phyloP scores from a whole-genome alignment of 1,139 yeast species.

The Hemisphaericaspora xylanilytica region DNA sequence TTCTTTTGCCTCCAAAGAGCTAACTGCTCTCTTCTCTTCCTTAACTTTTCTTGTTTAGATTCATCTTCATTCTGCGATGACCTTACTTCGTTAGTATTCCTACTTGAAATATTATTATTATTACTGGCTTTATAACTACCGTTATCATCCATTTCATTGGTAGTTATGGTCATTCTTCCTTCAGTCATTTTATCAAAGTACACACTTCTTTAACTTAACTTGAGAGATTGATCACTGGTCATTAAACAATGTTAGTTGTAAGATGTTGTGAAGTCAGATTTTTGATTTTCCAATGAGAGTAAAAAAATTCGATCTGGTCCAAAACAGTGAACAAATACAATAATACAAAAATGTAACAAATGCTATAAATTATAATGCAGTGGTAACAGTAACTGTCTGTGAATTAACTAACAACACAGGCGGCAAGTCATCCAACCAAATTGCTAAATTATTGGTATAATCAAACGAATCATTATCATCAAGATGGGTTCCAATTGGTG shows the following conservation, averaged over 20 bases:
- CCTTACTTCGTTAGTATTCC: conserved; percentile 12
- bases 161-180: conserved; percentile 1
- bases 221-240: too few relatives aligned
- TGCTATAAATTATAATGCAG: conserved; percentile 53
- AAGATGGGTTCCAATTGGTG: conserved; percentile 75
- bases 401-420: conserved; percentile 82
- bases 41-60: conserved; percentile 34
- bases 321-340: not conserved
- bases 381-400: conserved; percentile 92
- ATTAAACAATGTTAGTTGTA: too few relatives aligned
- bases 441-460: conserved; percentile 70
- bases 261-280: too few relatives aligned
- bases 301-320: too few relatives aligned
- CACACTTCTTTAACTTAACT: not conserved
- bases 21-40: conserved; percentile 37
- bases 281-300: too few relatives aligned
- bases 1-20: conserved; percentile 44
- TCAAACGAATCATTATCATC: conserved; percentile 67
- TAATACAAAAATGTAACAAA: not conserved
- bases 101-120: conserved; percentile 1
- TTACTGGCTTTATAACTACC: conserved; percentile 32
- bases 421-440: conserved; percentile 81
- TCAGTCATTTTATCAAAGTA: conserved; percentile 1
- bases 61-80: conserved; percentile 12
- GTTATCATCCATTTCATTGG: not conserved